Evolutionary conservation across 768 basidiomycete genomes (phyloP).

Genomic region (Lactarius pseudohatsudake): DNA sequence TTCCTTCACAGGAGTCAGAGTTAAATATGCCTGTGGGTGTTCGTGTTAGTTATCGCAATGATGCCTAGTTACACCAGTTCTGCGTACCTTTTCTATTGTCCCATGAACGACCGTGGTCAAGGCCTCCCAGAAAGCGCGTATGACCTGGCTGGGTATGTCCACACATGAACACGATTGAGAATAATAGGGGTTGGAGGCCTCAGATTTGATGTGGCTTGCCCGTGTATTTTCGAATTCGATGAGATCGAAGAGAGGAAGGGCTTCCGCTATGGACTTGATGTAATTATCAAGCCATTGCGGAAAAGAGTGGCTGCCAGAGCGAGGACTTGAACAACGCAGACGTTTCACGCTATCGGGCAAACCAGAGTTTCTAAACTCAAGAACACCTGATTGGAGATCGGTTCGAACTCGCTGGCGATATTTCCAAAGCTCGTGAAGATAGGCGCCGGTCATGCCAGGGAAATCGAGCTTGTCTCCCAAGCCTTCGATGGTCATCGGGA

Average conservation of each 20-base stretch:
- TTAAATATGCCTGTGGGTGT: background rate
- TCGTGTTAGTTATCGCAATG: background rate
- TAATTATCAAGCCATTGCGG: no score
- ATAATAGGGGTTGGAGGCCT: background rate
- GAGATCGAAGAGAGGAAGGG: no score
- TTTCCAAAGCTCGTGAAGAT: no score
- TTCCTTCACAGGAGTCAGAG: background rate
- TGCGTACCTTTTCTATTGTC: background rate
- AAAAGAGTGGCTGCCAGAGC: accelerated
- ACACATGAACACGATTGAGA: background rate
- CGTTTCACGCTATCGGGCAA: background rate
- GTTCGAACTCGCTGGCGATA: no score
- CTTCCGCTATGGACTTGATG: no score
- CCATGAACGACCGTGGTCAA: background rate
- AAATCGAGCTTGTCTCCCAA: background rate
- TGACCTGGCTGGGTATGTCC: background rate
- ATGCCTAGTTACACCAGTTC: background rate
- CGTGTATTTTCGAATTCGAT: no score
- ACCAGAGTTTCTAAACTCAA: background rate
- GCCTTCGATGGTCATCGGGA: background rate
- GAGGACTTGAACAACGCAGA: no score
- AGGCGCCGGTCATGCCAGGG: background rate
- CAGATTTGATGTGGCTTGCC: no score
- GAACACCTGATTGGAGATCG: no score
- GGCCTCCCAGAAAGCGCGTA: background rate